These are phyloP conservation scores for Daldinia childiae DNA, from an alignment of 495 filamentous ascomycete genomes.

Conservation along the genomic window DNA sequence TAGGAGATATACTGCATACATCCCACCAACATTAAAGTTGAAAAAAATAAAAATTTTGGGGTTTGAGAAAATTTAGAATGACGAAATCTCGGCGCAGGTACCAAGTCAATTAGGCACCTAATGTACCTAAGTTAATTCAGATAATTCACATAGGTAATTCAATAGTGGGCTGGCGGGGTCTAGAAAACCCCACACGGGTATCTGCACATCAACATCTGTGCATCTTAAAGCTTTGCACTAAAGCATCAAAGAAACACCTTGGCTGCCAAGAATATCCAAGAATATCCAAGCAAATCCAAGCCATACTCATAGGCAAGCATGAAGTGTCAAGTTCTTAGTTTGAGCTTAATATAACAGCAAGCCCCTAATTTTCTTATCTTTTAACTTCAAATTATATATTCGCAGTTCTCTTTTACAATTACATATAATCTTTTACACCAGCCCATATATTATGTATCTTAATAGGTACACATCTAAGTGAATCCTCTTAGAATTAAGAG, in stretches of 20 bases:
- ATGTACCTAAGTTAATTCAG: no score
- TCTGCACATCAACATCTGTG: background rate
- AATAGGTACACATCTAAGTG: background rate
- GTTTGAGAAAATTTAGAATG: slow-evolving; percentile 2
- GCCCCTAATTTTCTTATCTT: background rate
- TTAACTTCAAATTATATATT: background rate
- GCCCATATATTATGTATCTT: background rate
- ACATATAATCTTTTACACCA: slow-evolving; percentile 8
- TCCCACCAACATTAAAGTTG: no score
- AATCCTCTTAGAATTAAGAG: no score
- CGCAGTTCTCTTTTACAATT: background rate
- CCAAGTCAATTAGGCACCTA: no score
- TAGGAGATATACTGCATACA: no score
- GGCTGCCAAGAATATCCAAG: slow-evolving; percentile 16
- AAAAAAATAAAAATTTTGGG: slow-evolving; percentile 22
- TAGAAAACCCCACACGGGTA: background rate
- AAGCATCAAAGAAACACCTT: background rate
- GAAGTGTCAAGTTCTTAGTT: slow-evolving; percentile 18
- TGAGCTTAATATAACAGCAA: slow-evolving; percentile 34
- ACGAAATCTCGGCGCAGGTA: slow-evolving; percentile 29
- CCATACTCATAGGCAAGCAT: background rate
- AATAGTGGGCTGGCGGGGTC: background rate
- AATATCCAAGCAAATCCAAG: slow-evolving; percentile 14
- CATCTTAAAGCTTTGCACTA: background rate
- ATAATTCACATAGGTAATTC: no score